These are phyloP conservation scores for Talaromyces liani DNA, from an alignment of 495 filamentous ascomycete species.

Conservation along the genomic window DNA sequence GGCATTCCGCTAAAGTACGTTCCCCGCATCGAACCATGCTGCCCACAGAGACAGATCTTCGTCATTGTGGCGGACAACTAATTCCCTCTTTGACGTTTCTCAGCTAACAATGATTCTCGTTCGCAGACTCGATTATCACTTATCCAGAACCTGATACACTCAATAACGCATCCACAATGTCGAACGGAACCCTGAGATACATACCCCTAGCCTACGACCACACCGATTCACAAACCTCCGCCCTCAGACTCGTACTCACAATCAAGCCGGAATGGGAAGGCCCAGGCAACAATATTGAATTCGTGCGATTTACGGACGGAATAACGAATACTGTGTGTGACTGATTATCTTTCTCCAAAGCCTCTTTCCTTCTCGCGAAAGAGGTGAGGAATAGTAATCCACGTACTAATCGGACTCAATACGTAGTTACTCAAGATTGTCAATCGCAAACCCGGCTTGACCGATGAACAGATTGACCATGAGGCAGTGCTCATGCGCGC, in stretches of 20 bases:
- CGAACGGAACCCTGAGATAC: conserved; percentile 31
- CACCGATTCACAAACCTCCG: conserved; percentile 66
- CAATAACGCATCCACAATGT: not conserved
- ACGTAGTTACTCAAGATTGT: conserved; percentile 72
- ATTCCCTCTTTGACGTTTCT: not conserved
- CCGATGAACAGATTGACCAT: conserved; percentile 69
- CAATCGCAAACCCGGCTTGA: conserved; percentile 70
- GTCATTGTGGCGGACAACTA: not conserved
- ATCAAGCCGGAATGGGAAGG: conserved; percentile 79
- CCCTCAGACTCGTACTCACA: conserved; percentile 68
- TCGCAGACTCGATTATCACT: not conserved
- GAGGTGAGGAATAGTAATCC: not conserved
- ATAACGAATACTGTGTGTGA: conserved; percentile 85
- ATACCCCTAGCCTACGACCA: conserved; percentile 73
- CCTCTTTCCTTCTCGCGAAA: conserved; percentile 13
- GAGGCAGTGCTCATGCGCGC: conserved; percentile 88
- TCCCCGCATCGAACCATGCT: not conserved
- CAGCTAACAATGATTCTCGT: not conserved
- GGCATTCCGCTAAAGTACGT: not conserved
- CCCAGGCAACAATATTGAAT: conserved; percentile 68
- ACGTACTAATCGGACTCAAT: conserved; percentile 7
- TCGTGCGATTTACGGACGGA: conserved; percentile 89
- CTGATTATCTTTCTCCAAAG: not conserved
- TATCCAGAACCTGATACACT: not conserved
- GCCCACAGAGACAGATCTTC: not conserved